Evolutionary conservation across 148 eudicot species (phyloP).

Genomic region (Vaccinium corymbosum): DNA sequence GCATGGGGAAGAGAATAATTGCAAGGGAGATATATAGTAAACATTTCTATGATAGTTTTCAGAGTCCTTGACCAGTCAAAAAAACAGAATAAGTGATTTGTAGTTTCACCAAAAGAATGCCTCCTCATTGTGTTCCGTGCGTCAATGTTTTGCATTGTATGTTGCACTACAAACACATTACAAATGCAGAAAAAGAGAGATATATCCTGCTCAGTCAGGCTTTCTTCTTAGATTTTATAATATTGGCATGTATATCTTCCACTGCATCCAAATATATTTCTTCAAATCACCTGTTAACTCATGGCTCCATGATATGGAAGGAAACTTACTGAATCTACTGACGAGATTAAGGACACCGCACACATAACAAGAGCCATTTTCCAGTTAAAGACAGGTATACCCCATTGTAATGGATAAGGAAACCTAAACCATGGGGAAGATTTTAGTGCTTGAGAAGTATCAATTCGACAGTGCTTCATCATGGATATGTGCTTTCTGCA

Average conservation of each 20-base stretch:
- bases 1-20: background rate
- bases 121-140: background rate
- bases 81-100: background rate
- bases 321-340: conserved; percentile 87
- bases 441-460: conserved; percentile 83
- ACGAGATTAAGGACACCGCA: conserved; percentile 75
- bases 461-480: conserved; percentile 86
- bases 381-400: conserved; percentile 80
- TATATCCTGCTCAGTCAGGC: background rate
- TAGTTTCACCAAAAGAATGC: conserved; percentile 5
- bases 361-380: conserved; percentile 98
- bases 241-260: background rate
- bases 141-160: background rate
- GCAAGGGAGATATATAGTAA: background rate
- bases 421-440: conserved; percentile 94
- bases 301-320: background rate
- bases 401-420: conserved; percentile 99
- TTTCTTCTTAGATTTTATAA: background rate
- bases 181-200: background rate
- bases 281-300: background rate
- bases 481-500: conserved; percentile 75
- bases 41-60: background rate
- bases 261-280: background rate
- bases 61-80: background rate
- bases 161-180: background rate